Conservation (phyloP, 352 stramenopile species). For the Peronospora belbahrii region DNA sequence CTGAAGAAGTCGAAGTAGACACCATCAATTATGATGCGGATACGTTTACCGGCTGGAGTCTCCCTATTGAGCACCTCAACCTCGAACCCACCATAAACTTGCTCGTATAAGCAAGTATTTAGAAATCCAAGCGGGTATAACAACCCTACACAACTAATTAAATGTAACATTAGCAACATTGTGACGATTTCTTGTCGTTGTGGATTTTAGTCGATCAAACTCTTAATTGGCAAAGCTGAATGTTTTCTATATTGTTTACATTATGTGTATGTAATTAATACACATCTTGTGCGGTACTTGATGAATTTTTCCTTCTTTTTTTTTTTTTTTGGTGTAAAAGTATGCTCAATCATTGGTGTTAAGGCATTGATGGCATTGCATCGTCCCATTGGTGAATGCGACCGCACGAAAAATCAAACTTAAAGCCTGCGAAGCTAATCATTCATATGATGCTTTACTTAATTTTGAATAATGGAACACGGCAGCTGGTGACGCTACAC, state of each 20-base stretch:
- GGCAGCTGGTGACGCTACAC: conserved; percentile 2
- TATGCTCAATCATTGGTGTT: neutral
- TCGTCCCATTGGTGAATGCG: conserved; percentile 11
- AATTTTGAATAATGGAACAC: conserved; percentile 2
- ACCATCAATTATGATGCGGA: conserved; percentile 15
- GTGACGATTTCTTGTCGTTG: neutral
- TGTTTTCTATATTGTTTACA: no score
- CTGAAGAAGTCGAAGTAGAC: conserved; percentile 25
- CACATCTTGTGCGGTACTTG: conserved; percentile 1
- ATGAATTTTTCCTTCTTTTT: no score
- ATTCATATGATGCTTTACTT: conserved; percentile 13
- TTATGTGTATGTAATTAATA: no score
- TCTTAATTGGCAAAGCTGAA: no score
- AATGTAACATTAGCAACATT: conserved; percentile 13
- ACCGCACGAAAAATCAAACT: conserved; percentile 11
- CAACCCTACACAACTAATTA: conserved; percentile 2
- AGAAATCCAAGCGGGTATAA: conserved; percentile 14
- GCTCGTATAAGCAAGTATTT: conserved; percentile 13
- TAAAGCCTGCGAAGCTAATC: conserved; percentile 11
- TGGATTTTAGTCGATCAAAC: conserved; percentile 8
- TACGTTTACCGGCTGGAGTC: conserved; percentile 18
- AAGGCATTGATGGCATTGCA: neutral
- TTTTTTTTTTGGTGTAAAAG: conserved; percentile 10
- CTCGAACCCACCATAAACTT: conserved; percentile 20
- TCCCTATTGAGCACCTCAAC: conserved; percentile 18